Conservation (phyloP, 371 early-diverging fungal species). For the Actinomortierella wolfii region DNA sequence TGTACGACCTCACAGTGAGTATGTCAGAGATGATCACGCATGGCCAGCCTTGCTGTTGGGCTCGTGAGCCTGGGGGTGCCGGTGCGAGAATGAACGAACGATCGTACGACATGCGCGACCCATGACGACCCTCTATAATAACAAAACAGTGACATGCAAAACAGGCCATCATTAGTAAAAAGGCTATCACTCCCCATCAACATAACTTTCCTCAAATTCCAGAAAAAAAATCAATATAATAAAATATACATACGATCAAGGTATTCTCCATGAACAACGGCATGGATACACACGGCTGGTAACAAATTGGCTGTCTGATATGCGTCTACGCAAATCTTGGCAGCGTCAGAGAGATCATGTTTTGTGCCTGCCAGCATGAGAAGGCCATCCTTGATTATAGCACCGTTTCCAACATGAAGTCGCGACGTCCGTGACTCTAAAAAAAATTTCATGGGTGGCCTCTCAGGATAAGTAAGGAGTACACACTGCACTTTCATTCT, state of each 20-base stretch:
- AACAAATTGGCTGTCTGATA: conserved; percentile 31
- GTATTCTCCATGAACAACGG: conserved; percentile 31
- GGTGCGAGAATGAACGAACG: conserved; percentile 31
- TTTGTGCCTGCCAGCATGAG: conserved; percentile 15
- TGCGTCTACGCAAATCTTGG: conserved; percentile 32
- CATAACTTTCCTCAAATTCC: no score
- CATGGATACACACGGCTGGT: conserved; percentile 27
- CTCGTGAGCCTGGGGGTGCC: conserved; percentile 17
- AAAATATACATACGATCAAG: no score
- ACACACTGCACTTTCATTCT: no score
- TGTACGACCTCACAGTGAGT: conserved; percentile 21
- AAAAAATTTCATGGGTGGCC: no score
- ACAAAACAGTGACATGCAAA: no score
- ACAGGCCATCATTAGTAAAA: no score
- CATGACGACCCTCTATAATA: no score
- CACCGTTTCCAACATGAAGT: conserved; percentile 16
- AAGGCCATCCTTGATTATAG: conserved; percentile 17
- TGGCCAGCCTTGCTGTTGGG: conserved; percentile 25
- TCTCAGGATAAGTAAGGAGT: no score
- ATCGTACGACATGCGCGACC: conserved; percentile 28
- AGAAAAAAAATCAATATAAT: no score
- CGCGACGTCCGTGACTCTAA: conserved; percentile 7
- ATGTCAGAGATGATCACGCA: conserved; percentile 37
- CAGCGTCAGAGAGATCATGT: conserved; percentile 27
- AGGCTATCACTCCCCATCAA: no score